phyloP scores from a whole-genome alignment of 306 rosid genomes.

The Dryas alaskensis region DNA sequence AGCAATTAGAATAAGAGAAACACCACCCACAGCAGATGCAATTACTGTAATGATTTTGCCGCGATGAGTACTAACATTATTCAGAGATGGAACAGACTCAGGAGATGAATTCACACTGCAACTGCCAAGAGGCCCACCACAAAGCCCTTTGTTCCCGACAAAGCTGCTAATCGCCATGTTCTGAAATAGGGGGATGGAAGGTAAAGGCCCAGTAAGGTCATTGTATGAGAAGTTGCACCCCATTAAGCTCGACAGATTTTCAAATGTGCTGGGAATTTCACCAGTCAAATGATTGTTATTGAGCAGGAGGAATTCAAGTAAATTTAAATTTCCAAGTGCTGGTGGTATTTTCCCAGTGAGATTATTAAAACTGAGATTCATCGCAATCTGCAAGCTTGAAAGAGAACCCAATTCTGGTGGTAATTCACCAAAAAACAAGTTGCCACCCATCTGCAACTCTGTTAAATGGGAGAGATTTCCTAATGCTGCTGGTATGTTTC shows the following conservation, averaged over 20 bases:
- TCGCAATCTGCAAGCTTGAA: slow-evolving; percentile 78
- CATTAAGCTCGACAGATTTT: slow-evolving; percentile 64
- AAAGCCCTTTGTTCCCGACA: slow-evolving; percentile 66
- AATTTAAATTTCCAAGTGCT: slow-evolving; percentile 62
- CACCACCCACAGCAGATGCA: slow-evolving; percentile 76
- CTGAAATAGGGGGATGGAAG: slow-evolving; percentile 59
- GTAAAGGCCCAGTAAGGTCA: slow-evolving; percentile 78
- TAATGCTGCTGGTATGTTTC: slow-evolving; percentile 59
- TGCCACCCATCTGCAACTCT: slow-evolving; percentile 78
- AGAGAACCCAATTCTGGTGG: slow-evolving; percentile 76
- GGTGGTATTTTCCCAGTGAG: slow-evolving; percentile 71
- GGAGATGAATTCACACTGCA: slow-evolving; percentile 48
- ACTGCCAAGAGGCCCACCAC: slow-evolving; percentile 66
- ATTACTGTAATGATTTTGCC: slow-evolving; percentile 55
- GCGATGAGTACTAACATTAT: slow-evolving; percentile 33
- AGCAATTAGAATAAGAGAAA: slow-evolving; percentile 76
- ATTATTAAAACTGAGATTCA: slow-evolving; percentile 87
- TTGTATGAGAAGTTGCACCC: slow-evolving; percentile 92
- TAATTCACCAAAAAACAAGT: slow-evolving; percentile 69
- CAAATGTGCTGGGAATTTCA: slow-evolving; percentile 71
- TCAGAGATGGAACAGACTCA: slow-evolving; percentile 20
- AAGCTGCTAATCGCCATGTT: slow-evolving; percentile 69
- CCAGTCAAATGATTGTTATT: slow-evolving; percentile 86
- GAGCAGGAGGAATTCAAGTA: slow-evolving; percentile 68
- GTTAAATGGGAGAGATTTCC: slow-evolving; percentile 77